Percentiles rank a stretch among this genome's conserved stretches.
phyloP scores from a whole-genome alignment of 225 moss, liverwort and hornwort species.

The Lunularia cruciata region DNA sequence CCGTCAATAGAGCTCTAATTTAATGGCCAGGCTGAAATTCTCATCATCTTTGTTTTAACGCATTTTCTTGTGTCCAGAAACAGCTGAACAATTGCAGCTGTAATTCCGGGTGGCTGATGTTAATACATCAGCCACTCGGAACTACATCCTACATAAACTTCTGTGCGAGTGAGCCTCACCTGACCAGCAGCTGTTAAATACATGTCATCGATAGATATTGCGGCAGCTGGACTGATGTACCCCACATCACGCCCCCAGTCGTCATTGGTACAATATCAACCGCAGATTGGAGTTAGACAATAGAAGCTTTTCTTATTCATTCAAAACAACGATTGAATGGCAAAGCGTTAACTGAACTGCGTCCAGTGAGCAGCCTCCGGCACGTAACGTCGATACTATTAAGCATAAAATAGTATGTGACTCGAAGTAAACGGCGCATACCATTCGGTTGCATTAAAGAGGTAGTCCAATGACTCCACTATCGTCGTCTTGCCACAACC shows the following conservation, averaged over 20 bases:
- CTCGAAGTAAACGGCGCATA: slow-evolving; percentile 23
- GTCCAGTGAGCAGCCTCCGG: too few relatives aligned
- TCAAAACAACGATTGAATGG: too few relatives aligned
- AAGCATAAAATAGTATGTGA: too few relatives aligned
- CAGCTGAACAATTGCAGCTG: too few relatives aligned
- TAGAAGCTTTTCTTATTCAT: too few relatives aligned
- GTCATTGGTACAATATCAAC: not conserved
- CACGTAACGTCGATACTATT: too few relatives aligned
- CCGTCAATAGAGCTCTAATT: not conserved
- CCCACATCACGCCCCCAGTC: not conserved
- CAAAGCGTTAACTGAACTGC: too few relatives aligned
- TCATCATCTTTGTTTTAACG: too few relatives aligned
- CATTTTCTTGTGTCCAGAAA: too few relatives aligned
- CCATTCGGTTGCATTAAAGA: slow-evolving; percentile 72
- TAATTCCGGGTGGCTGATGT: too few relatives aligned
- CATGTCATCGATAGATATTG: slow-evolving; percentile 85
- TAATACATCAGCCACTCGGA: too few relatives aligned
- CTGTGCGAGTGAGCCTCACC: slow-evolving; percentile 37
- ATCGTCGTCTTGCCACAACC: slow-evolving; percentile 95
- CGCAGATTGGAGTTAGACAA: too few relatives aligned
- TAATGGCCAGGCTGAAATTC: not conserved
- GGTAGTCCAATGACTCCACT: slow-evolving; percentile 73
- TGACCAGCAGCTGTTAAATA: slow-evolving; percentile 76
- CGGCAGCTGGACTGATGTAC: slow-evolving; percentile 56
- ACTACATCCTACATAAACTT: not conserved